These are phyloP conservation scores for Decorospora gaudefroyi DNA, from an alignment of 2,329 filamentous ascomycete genomes.

Conservation along the genomic window DNA sequence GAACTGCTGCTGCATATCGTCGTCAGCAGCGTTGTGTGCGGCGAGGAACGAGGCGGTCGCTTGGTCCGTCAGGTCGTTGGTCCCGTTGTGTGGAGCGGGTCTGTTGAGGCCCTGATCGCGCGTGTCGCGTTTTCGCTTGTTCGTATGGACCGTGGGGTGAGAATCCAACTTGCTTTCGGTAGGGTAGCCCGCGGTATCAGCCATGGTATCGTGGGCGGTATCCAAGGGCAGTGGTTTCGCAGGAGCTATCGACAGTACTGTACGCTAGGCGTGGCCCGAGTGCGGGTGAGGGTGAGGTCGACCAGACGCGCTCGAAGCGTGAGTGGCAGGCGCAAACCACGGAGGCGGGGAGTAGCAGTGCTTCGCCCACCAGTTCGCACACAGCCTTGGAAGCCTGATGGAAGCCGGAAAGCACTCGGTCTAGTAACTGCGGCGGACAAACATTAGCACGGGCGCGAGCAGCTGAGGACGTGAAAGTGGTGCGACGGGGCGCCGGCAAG, in stretches of 20 bases:
- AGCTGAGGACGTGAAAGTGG: constrained; percentile 30
- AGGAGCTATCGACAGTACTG: not conserved
- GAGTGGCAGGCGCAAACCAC: constrained; percentile 32
- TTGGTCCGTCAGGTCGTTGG: constrained; percentile 46
- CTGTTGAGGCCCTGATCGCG: constrained; percentile 50
- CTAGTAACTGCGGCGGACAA: constrained; percentile 40
- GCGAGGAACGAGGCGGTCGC: constrained; percentile 47
- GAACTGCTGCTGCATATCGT: constrained; percentile 51
- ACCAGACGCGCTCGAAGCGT: constrained; percentile 27
- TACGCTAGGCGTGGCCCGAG: not conserved
- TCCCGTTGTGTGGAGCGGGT: constrained; percentile 42
- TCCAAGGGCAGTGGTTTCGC: not conserved
- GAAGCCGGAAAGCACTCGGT: constrained; percentile 21
- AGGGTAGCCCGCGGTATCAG: constrained; percentile 47
- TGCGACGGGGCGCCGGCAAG: constrained; percentile 34
- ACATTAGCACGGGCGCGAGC: constrained; percentile 45
- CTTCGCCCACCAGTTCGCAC: constrained; percentile 35
- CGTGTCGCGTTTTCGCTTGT: constrained; percentile 55
- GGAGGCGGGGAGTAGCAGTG: constrained; percentile 22
- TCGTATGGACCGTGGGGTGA: constrained; percentile 40
- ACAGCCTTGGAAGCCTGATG: constrained; percentile 20
- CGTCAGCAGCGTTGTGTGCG: constrained; percentile 49
- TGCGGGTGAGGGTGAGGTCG: constrained; percentile 10
- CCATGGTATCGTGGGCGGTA: constrained; percentile 28
- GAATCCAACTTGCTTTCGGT: constrained; percentile 44